These are phyloP conservation scores for Hsuehochloa calcarea DNA, from an alignment of 176 grass and related monocot genomes.

Conservation along the genomic window DNA sequence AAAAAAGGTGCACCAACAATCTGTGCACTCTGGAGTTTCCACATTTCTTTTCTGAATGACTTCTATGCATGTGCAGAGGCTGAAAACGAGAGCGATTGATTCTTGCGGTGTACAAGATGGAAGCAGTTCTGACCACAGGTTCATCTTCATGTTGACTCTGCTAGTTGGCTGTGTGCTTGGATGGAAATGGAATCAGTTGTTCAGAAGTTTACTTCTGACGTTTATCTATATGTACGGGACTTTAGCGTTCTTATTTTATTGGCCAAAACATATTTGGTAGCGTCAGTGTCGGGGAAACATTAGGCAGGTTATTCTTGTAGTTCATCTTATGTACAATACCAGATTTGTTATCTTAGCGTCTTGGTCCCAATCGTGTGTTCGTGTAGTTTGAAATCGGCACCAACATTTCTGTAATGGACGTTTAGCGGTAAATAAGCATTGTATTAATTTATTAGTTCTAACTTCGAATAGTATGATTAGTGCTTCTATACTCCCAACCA, in stretches of 20 bases:
- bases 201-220: slow-evolving; percentile 23
- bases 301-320: slow-evolving; percentile 1
- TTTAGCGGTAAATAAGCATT: not conserved
- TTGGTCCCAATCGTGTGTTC: not conserved
- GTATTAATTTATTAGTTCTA: not conserved
- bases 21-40: not conserved
- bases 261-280: not conserved
- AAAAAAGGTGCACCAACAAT: not conserved
- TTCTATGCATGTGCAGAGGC: slow-evolving; percentile 38
- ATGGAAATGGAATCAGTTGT: slow-evolving; percentile 12
- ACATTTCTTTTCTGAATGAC: not conserved
- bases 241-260: not conserved
- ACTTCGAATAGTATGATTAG: not conserved
- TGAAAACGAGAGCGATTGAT: slow-evolving; percentile 30
- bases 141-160: not conserved
- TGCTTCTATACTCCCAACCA: not conserved
- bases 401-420: not conserved
- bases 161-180: not conserved
- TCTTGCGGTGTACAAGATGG: not conserved
- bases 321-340: slow-evolving; percentile 26
- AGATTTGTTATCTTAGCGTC: slow-evolving; percentile 1
- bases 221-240: slow-evolving; percentile 1
- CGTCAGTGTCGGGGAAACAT: not conserved
- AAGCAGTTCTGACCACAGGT: slow-evolving; percentile 30
- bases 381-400: not conserved